Evolutionary conservation across 192 early-diverging fungal genomes (phyloP).

Genomic region (Linnemannia schmuckeri): DNA sequence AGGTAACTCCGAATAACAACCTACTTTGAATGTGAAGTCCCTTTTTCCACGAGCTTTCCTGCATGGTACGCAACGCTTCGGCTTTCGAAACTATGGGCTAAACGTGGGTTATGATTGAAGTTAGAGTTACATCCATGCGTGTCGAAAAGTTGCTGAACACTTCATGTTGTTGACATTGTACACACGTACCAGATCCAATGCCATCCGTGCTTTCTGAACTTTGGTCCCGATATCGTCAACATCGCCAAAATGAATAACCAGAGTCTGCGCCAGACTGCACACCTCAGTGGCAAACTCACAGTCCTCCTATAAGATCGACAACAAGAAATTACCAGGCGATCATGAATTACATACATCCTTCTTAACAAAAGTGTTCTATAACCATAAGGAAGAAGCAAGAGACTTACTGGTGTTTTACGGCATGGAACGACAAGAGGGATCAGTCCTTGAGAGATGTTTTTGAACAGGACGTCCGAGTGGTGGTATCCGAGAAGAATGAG

Average conservation of each 20-base stretch:
- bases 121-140: not conserved
- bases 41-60: constrained; percentile 45
- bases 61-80: constrained; percentile 30
- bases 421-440: constrained; percentile 31
- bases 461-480: constrained; percentile 54
- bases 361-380: not conserved
- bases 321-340: not conserved
- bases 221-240: constrained; percentile 26
- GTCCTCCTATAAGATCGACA: constrained; percentile 18
- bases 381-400: not conserved
- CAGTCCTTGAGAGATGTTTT: constrained; percentile 32
- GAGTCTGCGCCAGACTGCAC: constrained; percentile 36
- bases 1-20: not conserved
- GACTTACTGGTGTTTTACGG: constrained; percentile 33
- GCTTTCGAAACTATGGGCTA: constrained; percentile 38
- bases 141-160: not conserved
- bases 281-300: constrained; percentile 31
- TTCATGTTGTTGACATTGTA: not conserved
- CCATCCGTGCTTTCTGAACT: constrained; percentile 31
- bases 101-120: not conserved
- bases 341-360: not conserved
- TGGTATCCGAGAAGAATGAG: constrained; percentile 56
- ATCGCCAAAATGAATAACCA: constrained; percentile 45
- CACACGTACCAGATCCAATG: constrained; percentile 31
- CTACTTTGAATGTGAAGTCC: constrained; percentile 40